Evolutionary conservation across 768 basidiomycete genomes (phyloP), one percentile per base, ranked within the genome.

Genomic region (Suillus decipiens): DNA sequence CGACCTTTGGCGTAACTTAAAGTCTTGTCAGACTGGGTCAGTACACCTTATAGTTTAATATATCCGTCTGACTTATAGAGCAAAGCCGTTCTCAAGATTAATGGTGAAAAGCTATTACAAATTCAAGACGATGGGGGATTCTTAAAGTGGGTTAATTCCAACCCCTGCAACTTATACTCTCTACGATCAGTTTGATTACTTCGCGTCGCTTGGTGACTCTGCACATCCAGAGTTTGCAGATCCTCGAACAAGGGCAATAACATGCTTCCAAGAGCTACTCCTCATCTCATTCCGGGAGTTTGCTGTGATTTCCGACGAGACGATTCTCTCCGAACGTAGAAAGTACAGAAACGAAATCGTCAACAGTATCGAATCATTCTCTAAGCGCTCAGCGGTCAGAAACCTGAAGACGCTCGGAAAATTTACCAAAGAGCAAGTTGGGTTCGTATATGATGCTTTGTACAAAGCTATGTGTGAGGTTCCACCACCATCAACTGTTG

Each of bases 271-370:
- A 75, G 96, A 99, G 77, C 86, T 95, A 1, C 87, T 98, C 47
- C 88, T 99, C 8, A 89, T 99, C 61, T 96, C 97, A 3, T 99
- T 99, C 86, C 87, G 97, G 62, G 97, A 99, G 73, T 99, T 99
- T 74, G 90, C 93, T 5, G 84, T 95, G 65, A 97, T 99, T 74
- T 95, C 95, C 0, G 96, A 98, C 69, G 97, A 99, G 11, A 90
- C 91, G 19, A 98, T 99, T 69, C 84, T 86, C 17, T 81, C 85
- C 14, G 97, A 99, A 75, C 88, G 97, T 28, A 85, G 86, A 65
- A 86, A 89, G 55, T 94, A 92, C 80, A 85, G 96, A 55, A 85
- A 87, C 39, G 95, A 98, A 71, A 91, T 99, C 64, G 87, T 97
- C 43, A 87, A 93, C 71, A 92, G 87, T 69, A 95, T 99, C 66